phyloP scores from a whole-genome alignment of 164 flowering plant genomes.

The grape (Vitis vinifera) region DNA sequence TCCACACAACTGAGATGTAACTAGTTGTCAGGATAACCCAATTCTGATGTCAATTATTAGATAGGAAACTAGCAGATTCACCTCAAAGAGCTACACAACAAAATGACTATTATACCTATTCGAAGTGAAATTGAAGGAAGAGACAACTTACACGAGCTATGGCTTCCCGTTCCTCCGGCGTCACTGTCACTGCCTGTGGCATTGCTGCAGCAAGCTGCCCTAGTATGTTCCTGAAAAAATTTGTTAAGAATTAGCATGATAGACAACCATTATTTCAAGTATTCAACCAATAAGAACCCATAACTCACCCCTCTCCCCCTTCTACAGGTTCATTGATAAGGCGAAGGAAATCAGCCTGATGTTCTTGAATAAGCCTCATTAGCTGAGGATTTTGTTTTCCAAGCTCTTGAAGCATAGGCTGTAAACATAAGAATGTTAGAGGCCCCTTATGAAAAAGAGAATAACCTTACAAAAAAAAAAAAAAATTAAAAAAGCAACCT shows the following conservation, averaged over 20 bases:
- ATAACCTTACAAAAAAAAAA: neutral
- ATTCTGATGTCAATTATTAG: too few species aligned
- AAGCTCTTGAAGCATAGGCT: constrained; percentile 82
- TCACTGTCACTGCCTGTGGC: constrained; percentile 82
- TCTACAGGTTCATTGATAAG: constrained; percentile 71
- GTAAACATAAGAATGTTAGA: constrained; percentile 5
- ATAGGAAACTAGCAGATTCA: too few species aligned
- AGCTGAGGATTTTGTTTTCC: constrained; percentile 74
- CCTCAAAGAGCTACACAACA: too few species aligned
- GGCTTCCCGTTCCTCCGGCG: constrained; percentile 91
- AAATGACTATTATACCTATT: too few species aligned
- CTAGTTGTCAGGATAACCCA: too few species aligned
- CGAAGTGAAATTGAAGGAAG: neutral
- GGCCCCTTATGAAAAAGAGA: neutral
- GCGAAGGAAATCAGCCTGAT: constrained; percentile 70
- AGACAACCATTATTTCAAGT: neutral
- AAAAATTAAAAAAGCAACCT: constrained; percentile 34
- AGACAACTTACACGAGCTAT: constrained; percentile 74
- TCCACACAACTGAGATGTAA: too few species aligned
- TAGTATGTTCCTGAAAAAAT: constrained; percentile 40
- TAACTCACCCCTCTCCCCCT: constrained; percentile 54
- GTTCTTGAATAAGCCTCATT: constrained; percentile 71
- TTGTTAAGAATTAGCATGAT: neutral
- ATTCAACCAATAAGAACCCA: neutral
- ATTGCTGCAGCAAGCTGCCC: constrained; percentile 57